phyloP scores from a whole-genome alignment of 2,329 filamentous ascomycete species.

The Stenocarpella maydis region DNA sequence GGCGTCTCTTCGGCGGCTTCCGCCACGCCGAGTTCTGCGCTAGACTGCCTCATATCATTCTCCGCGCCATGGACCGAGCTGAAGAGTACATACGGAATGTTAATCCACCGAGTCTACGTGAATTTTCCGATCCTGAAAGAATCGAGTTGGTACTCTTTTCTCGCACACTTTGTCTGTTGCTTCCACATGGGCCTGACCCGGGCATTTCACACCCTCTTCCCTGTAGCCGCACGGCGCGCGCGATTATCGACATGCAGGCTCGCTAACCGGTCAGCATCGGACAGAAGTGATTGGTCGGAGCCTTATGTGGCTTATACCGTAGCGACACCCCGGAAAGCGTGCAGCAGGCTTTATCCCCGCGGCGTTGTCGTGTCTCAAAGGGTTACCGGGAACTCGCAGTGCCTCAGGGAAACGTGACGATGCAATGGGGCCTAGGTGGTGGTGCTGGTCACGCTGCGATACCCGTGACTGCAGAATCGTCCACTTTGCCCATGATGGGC shows the following conservation, averaged over 20 bases:
- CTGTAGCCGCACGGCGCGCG: constrained; percentile 2
- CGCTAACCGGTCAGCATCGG: constrained; percentile 31
- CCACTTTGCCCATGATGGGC: background rate
- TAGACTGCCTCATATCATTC: background rate
- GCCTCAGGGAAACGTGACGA: constrained; percentile 31
- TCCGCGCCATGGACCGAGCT: background rate
- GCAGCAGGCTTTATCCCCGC: constrained; percentile 33
- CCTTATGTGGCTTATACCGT: constrained; percentile 26
- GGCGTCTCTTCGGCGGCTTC: constrained; percentile 4
- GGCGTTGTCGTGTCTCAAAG: constrained; percentile 21
- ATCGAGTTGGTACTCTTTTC: background rate
- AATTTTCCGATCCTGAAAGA: background rate
- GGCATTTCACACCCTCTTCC: background rate
- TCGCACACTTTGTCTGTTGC: background rate
- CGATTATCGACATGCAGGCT: constrained; percentile 23
- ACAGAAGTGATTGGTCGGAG: constrained; percentile 26
- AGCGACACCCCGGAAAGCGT: constrained; percentile 12
- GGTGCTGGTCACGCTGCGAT: constrained; percentile 14
- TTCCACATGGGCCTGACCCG: background rate
- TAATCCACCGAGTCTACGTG: background rate
- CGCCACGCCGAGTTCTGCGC: constrained; percentile 2
- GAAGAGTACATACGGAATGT: background rate
- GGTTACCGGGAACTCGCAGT: constrained; percentile 30
- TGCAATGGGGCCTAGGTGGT: background rate
- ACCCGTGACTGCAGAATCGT: background rate